phyloP scores from a whole-genome alignment of 1,139 yeast genomes.

The Hemisphaericaspora xylofermentans region DNA sequence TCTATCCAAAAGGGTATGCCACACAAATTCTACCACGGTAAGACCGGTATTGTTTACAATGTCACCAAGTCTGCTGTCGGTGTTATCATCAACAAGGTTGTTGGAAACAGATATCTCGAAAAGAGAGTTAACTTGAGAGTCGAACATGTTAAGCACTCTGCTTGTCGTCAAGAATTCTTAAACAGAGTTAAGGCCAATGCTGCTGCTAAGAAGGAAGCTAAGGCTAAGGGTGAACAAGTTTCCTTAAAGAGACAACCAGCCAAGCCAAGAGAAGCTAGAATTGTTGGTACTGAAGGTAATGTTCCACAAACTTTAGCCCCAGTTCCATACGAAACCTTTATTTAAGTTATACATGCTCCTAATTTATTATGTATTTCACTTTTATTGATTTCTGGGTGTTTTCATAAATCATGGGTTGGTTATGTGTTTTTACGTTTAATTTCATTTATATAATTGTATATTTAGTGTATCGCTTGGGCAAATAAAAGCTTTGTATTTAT shows the following conservation, averaged over 20 bases:
- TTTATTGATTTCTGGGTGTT: constrained; percentile 2
- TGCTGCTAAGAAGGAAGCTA: constrained; percentile 90
- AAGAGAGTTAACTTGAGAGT: constrained; percentile 98
- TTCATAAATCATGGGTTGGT: constrained; percentile 2
- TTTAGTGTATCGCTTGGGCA: constrained; percentile 17
- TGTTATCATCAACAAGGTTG: constrained; percentile 96
- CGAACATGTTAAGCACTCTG: constrained; percentile 99
- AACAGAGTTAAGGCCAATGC: constrained; percentile 98
- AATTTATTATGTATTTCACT: constrained; percentile 1
- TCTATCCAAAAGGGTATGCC: constrained; percentile 99
- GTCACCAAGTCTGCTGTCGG: constrained; percentile 98
- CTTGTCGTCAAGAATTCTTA: constrained; percentile 98
- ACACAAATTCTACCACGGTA: constrained; percentile 99
- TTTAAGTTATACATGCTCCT: not conserved
- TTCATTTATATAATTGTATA: constrained; percentile 16
- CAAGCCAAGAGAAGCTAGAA: constrained; percentile 91
- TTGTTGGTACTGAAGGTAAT: constrained; percentile 74
- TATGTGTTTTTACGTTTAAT: constrained; percentile 3
- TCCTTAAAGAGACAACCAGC: constrained; percentile 98
- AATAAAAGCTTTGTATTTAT: constrained; percentile 8
- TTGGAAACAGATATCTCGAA: constrained; percentile 98
- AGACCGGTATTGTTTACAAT: constrained; percentile 98
- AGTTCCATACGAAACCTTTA: constrained; percentile 78
- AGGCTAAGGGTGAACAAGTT: constrained; percentile 88
- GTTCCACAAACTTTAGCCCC: constrained; percentile 98